Evolutionary conservation across 1,284 basidiomycete genomes (phyloP).

Genomic region (Leucoagaricus sp.): DNA sequence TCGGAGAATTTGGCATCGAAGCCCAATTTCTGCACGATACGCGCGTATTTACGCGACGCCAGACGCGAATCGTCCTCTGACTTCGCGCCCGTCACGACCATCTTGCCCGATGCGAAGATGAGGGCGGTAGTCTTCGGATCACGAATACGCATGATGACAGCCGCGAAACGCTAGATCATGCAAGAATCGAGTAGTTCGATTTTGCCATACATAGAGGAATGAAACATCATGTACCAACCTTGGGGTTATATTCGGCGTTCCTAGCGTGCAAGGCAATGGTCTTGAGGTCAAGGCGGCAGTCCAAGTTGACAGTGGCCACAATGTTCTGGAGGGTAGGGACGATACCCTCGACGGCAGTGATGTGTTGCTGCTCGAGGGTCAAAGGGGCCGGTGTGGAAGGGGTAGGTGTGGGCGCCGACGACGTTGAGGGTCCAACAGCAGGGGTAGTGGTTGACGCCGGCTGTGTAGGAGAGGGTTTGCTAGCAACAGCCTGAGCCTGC

Average conservation of each 20-base stretch:
- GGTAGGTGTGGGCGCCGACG: conserved; percentile 34
- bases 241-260: conserved; percentile 99
- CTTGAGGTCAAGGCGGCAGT: conserved; percentile 96
- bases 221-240: conserved; percentile 73
- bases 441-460: conserved; percentile 19
- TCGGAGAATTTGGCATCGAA: conserved; percentile 99
- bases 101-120: conserved; percentile 99
- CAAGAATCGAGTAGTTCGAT: conserved; percentile 63
- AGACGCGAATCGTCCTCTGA: conserved; percentile 97
- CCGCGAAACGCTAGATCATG: conserved; percentile 92
- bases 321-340: conserved; percentile 98
- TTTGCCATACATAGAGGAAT: conserved; percentile 46
- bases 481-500: neutral
- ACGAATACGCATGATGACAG: conserved; percentile 99
- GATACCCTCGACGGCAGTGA: conserved; percentile 92
- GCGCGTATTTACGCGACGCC: conserved; percentile 98
- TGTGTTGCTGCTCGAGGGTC: conserved; percentile 86
- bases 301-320: conserved; percentile 98
- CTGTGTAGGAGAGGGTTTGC: conserved; percentile 24
- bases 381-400: conserved; percentile 67
- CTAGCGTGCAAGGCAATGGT: conserved; percentile 98
- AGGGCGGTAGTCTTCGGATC: conserved; percentile 99
- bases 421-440: conserved; percentile 53
- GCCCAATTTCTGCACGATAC: conserved; percentile 99
- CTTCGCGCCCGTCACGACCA: conserved; percentile 99